Evolutionary conservation across 441 rosid species (phyloP), one percentile per base, ranked within the genome.

Genomic region (Arabidopsis hybrid): DNA sequence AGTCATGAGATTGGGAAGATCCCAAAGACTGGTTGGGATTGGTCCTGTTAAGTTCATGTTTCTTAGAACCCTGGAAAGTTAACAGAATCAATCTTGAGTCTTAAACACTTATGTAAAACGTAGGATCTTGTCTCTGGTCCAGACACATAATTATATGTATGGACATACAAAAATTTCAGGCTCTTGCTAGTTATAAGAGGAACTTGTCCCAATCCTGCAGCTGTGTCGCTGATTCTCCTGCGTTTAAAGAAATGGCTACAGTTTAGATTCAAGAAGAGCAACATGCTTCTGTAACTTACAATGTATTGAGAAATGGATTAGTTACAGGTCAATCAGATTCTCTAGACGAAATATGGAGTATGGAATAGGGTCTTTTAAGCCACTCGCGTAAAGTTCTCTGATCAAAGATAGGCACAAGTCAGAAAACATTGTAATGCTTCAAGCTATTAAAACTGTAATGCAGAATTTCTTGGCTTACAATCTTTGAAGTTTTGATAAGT

Each of bases 221-320:
- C 14, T 57, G 71, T 73, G 66, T 78, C 81, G 1, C 78, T 78
- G 57, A 78, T 78, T 68, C 75, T 78, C 78, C 81, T 78, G 45
- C 62, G 21, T 10, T 38, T 10, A 65, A 49, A 47, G 5, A 65
- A 52, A 9, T 60, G 64, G 43, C 36, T 53, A 14, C 29, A 17
- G 9, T 49, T 77, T 65, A 18, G 43, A 57, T 6, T 65, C 50
- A 46, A 50, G 35, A 65, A 51, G 50, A 35, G 6, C 0, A 4
- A 40, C 1, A 71, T 65, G 56, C 43, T 60, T 47, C n/a, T 64
- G 8, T 6, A 50, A 13, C 11, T 13, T 47, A 14, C 7, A 29
- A 62, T 55, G 26, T 31, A 38, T 2, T 16, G 8, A 57, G 40
- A 47, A 21, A 32, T 35, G 10, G 38, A 9, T 72, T 2, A 53